These are phyloP conservation scores for Parascedosporium putredinis DNA, from an alignment of 2,329 filamentous ascomycete species.

Conservation along the genomic window DNA sequence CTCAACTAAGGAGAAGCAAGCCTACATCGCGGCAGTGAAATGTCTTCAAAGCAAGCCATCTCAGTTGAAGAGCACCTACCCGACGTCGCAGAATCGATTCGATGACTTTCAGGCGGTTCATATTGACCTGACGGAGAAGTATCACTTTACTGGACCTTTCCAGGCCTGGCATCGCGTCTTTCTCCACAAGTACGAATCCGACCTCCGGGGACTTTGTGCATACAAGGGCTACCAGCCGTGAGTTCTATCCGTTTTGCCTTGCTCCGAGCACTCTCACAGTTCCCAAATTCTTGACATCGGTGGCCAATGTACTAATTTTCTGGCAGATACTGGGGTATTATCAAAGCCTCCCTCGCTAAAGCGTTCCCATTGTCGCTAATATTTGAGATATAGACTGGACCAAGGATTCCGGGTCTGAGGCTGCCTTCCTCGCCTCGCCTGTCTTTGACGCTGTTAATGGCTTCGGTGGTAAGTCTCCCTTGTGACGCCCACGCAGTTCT, in stretches of 20 bases:
- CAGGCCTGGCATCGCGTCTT: slow-evolving; percentile 18
- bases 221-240: slow-evolving; percentile 23
- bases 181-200: slow-evolving; percentile 15
- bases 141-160: slow-evolving; percentile 22
- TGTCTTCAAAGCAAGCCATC: slow-evolving; percentile 15
- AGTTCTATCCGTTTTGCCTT: not conserved
- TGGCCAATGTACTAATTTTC: slow-evolving; percentile 1
- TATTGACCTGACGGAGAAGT: slow-evolving; percentile 14
- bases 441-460: slow-evolving; percentile 22
- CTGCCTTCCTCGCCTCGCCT: slow-evolving; percentile 15
- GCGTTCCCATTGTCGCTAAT: not conserved
- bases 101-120: slow-evolving; percentile 19
- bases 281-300: too few species aligned
- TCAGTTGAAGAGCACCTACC: slow-evolving; percentile 10
- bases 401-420: slow-evolving; percentile 11
- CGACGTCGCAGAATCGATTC: slow-evolving; percentile 15
- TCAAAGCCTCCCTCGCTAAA: not conserved
- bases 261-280: not conserved
- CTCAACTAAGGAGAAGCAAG: slow-evolving; percentile 12
- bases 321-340: slow-evolving; percentile 7
- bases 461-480: slow-evolving; percentile 22
- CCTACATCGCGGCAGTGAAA: slow-evolving; percentile 16
- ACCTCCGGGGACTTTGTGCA: slow-evolving; percentile 14
- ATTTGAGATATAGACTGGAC: slow-evolving; percentile 3
- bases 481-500: too few species aligned